Percentiles rank a stretch among this genome's conserved stretches.
These are phyloP conservation scores for Globisporangium camurandrum DNA, from an alignment of 352 stramenopile species.

Conservation along the genomic window DNA sequence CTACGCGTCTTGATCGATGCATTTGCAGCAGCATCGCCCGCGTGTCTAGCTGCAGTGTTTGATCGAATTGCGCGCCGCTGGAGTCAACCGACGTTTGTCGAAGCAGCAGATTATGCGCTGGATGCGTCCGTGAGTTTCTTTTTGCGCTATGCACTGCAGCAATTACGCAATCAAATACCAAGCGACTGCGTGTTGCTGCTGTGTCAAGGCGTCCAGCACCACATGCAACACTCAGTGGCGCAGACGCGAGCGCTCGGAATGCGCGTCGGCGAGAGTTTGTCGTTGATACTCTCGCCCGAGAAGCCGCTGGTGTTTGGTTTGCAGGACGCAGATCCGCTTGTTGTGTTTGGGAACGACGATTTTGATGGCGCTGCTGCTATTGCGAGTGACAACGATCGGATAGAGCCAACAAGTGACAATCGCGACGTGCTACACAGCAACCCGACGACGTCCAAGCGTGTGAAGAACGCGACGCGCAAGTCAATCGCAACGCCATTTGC, in stretches of 20 bases:
- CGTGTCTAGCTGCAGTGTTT: conserved; percentile 37
- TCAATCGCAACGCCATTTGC: conserved; percentile 12
- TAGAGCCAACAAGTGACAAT: neutral
- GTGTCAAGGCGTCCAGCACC: conserved; percentile 63
- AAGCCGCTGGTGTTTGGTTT: conserved; percentile 62
- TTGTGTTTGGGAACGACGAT: conserved; percentile 22
- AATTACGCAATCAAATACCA: conserved; percentile 10
- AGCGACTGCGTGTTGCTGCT: conserved; percentile 58
- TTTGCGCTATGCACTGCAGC: conserved; percentile 43
- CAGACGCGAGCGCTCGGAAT: conserved; percentile 53
- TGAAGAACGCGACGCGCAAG: no score
- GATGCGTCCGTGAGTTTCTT: conserved; percentile 61
- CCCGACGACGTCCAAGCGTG: no score
- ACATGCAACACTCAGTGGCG: conserved; percentile 61
- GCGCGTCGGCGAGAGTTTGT: conserved; percentile 63
- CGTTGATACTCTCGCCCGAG: conserved; percentile 45
- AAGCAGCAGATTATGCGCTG: conserved; percentile 38
- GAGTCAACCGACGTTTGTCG: conserved; percentile 46
- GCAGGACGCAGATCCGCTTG: conserved; percentile 27
- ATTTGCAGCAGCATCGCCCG: conserved; percentile 10
- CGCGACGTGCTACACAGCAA: no score
- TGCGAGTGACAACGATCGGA: no score
- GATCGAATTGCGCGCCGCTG: conserved; percentile 49
- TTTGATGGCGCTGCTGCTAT: conserved; percentile 10
- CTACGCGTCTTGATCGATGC: conserved; percentile 41